Percentiles rank a stretch among this genome's conserved stretches.
Evolutionary conservation across 2,329 filamentous ascomycete genomes (phyloP).

Genomic region (Rachicladosporium sp.): DNA sequence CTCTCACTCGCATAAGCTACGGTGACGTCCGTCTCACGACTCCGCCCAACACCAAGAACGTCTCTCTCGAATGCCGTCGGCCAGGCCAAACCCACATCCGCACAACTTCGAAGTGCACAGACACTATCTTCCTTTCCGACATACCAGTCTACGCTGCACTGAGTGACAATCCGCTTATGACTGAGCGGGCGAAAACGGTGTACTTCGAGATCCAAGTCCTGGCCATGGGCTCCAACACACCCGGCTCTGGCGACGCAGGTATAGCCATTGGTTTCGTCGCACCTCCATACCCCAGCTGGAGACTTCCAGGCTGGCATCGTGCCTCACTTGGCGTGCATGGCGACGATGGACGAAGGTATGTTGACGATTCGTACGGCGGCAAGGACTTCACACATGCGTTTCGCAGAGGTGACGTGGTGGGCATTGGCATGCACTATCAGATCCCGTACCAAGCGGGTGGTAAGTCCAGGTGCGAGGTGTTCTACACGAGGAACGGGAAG

Average conservation of each 20-base stretch:
- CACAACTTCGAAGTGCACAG: slow-evolving; percentile 33
- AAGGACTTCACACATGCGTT: slow-evolving; percentile 55
- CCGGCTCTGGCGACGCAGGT: slow-evolving; percentile 34
- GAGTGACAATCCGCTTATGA: slow-evolving; percentile 44
- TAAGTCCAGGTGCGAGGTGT: slow-evolving; percentile 44
- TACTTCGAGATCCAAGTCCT: slow-evolving; percentile 61
- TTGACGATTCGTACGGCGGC: slow-evolving; percentile 65
- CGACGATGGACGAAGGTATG: slow-evolving; percentile 64
- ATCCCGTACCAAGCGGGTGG: slow-evolving; percentile 13
- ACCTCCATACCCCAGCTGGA: slow-evolving; percentile 63
- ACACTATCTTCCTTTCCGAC: slow-evolving; percentile 54
- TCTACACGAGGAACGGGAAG: slow-evolving; percentile 57
- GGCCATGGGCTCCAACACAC: slow-evolving; percentile 25
- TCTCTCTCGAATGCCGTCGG: slow-evolving; percentile 32
- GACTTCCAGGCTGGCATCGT: slow-evolving; percentile 71
- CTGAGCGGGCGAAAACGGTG: slow-evolving; percentile 39
- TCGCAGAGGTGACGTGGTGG: slow-evolving; percentile 51
- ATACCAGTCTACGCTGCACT: slow-evolving; percentile 56
- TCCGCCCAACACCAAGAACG: slow-evolving; percentile 30
- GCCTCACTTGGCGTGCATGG: slow-evolving; percentile 64
- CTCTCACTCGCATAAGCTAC: slow-evolving; percentile 35
- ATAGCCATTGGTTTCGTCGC: slow-evolving; percentile 60
- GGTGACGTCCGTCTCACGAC: slow-evolving; percentile 39
- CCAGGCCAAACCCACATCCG: slow-evolving; percentile 39
- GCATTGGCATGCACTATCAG: slow-evolving; percentile 56